phyloP scores from a whole-genome alignment of 2,329 filamentous ascomycete genomes.

The Tolypocladium sp. region DNA sequence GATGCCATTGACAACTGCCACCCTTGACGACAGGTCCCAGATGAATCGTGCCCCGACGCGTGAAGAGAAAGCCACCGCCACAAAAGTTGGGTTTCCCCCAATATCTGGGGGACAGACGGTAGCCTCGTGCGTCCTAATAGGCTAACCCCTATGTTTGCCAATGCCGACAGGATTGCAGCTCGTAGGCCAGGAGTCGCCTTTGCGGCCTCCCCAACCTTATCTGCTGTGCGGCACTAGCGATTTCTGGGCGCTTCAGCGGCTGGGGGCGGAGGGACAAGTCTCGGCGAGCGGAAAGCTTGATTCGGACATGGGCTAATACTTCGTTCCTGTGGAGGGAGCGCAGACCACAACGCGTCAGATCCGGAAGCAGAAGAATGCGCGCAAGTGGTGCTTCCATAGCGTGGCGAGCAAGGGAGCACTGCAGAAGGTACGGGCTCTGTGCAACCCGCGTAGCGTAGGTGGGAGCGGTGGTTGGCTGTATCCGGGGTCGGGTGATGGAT shows the following conservation, averaged over 20 bases:
- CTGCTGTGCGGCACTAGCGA: not conserved
- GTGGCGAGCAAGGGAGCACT: not conserved
- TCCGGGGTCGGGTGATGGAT: slow-evolving; percentile 2
- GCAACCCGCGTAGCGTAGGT: slow-evolving; percentile 1
- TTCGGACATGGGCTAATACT: not conserved
- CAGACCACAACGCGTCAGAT: not conserved
- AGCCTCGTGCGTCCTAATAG: too few species aligned
- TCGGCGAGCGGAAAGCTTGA: slow-evolving; percentile 1
- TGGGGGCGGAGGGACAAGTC: not conserved
- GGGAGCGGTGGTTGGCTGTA: slow-evolving; percentile 3
- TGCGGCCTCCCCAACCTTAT: not conserved
- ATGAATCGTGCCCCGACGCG: not conserved
- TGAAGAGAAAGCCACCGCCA: not conserved
- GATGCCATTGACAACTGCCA: not conserved
- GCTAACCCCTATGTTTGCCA: not conserved
- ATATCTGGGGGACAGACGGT: not conserved
- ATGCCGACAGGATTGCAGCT: not conserved
- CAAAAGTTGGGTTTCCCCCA: not conserved
- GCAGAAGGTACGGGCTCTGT: not conserved
- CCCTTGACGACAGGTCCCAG: not conserved
- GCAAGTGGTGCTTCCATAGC: not conserved
- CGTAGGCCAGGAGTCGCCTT: not conserved
- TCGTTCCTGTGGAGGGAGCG: not conserved
- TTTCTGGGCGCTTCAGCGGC: not conserved
- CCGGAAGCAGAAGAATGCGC: not conserved